Evolutionary conservation across 1,284 basidiomycete species (phyloP).

Genomic region (Vanrija humicola): DNA sequence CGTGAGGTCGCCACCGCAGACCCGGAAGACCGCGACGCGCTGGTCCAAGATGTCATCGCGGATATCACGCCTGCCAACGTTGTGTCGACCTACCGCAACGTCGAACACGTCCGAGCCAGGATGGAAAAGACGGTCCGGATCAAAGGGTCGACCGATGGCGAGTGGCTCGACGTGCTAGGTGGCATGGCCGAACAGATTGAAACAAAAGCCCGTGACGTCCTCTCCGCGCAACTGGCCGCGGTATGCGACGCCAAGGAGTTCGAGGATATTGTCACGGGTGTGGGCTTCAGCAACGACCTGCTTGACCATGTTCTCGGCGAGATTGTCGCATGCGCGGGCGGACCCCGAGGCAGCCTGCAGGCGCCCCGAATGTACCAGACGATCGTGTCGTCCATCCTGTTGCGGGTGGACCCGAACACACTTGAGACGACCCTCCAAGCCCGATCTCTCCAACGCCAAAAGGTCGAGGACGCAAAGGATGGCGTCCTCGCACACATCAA

Average conservation of each 20-base stretch:
- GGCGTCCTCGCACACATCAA: constrained; percentile 58
- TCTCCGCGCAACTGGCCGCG: constrained; percentile 57
- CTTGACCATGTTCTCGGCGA: constrained; percentile 67
- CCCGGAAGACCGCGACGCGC: constrained; percentile 60
- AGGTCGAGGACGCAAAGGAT: constrained; percentile 67
- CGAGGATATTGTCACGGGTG: constrained; percentile 64
- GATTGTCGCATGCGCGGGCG: constrained; percentile 54
- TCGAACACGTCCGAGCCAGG: constrained; percentile 25
- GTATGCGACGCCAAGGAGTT: constrained; percentile 68
- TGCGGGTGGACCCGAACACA: constrained; percentile 62
- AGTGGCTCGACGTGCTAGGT: constrained; percentile 63
- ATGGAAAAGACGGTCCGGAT: constrained; percentile 34
- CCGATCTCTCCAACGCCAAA: constrained; percentile 61
- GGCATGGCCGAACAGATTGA: constrained; percentile 63
- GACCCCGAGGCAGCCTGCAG: constrained; percentile 56
- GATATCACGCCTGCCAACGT: constrained; percentile 62
- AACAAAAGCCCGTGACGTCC: constrained; percentile 59
- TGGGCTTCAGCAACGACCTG: constrained; percentile 65
- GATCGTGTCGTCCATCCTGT: constrained; percentile 66
- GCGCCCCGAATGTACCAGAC: constrained; percentile 69
- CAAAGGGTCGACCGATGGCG: constrained; percentile 52
- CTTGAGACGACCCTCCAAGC: constrained; percentile 60
- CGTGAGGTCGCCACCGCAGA: constrained; percentile 71
- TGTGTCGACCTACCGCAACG: constrained; percentile 55
- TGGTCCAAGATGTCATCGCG: constrained; percentile 67